phyloP scores from a whole-genome alignment of 2,329 filamentous ascomycete species.

The Aspergillaceae sp. region DNA sequence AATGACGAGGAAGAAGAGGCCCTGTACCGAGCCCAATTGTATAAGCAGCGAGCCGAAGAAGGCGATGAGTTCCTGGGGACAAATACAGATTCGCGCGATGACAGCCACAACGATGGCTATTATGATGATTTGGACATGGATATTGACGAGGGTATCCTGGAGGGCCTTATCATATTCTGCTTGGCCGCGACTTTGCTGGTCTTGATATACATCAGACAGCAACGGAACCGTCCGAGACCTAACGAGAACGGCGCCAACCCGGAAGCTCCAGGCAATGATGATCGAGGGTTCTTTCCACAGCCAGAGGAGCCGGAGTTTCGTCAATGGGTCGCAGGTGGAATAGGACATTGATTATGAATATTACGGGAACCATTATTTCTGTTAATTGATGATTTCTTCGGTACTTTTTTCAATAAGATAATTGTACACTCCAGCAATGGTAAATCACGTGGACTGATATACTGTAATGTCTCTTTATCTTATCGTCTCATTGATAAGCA shows the following conservation, averaged over 20 bases:
- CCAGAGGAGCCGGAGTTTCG: conserved; percentile 59
- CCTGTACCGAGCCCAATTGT: conserved; percentile 53
- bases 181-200: conserved; percentile 66
- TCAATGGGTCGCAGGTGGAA: conserved; percentile 59
- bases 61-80: conserved; percentile 22
- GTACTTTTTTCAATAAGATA: conserved; percentile 4
- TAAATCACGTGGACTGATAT: conserved; percentile 2
- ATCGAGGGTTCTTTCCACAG: conserved; percentile 55
- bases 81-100: conserved; percentile 12
- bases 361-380: not conserved
- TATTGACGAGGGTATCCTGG: conserved; percentile 69
- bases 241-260: conserved; percentile 25
- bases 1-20: conserved; percentile 56
- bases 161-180: conserved; percentile 74
- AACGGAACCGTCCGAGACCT: conserved; percentile 31
- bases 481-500: conserved; percentile 1
- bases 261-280: conserved; percentile 17
- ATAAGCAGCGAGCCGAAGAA: conserved; percentile 31
- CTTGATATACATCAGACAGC: conserved; percentile 64
- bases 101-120: conserved; percentile 41
- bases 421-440: too few relatives aligned
- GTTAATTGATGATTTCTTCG: not conserved
- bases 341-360: conserved; percentile 41
- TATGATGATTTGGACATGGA: conserved; percentile 54
- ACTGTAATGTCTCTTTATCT: not conserved